Evolutionary conservation across 2,329 filamentous ascomycete species (phyloP), one percentile per base, ranked within the genome.

Genomic region (Venturiaceae sp.): DNA sequence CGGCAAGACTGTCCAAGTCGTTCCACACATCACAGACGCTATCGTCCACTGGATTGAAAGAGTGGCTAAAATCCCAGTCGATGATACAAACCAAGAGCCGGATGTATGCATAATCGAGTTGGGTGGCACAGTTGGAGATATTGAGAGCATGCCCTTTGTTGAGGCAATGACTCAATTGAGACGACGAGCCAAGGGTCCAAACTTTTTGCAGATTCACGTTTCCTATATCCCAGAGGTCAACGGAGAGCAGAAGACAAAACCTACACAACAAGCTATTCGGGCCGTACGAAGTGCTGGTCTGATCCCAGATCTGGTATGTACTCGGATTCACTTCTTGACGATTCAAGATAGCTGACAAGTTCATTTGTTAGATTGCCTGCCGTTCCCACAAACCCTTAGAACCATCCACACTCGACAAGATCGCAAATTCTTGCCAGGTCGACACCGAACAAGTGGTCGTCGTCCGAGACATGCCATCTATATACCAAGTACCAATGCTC

Each of bases 401-500:
- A 53, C 78, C 84, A 37, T 75, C 77, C 8, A 92, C 90, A 1
- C 85, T 92, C 54, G 80, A 87, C 62, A 97, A 99, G 77, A 90
- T 99, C 62, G 91, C 92, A 61, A 83, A 84, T 67, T 90, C 86
- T 74, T 97, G 92, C 72, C 90, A 96, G 69, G 87, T 96, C 53
- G 89, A 95, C 57, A 75, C 82, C 11, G 82, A 91, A 64, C 90
- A 96, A 69, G 90, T 97, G 46, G 78, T 97, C 62, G 88, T 84
- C 11, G 92, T 99, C 11, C 86, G 87, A 65, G 87, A 97, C 71
- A 90, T 97, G 73, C 80, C 86, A 21, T 91, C 91, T 13, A 95
- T 89, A 56, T 99, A 99, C 74, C 92, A 96, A 64, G 92, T 97
- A 2, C 94, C 94, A 0, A 79, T 96, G n/a, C 86, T 97, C 26